phyloP scores from a whole-genome alignment of 768 basidiomycete genomes.

The Pisolithus tinctorius region DNA sequence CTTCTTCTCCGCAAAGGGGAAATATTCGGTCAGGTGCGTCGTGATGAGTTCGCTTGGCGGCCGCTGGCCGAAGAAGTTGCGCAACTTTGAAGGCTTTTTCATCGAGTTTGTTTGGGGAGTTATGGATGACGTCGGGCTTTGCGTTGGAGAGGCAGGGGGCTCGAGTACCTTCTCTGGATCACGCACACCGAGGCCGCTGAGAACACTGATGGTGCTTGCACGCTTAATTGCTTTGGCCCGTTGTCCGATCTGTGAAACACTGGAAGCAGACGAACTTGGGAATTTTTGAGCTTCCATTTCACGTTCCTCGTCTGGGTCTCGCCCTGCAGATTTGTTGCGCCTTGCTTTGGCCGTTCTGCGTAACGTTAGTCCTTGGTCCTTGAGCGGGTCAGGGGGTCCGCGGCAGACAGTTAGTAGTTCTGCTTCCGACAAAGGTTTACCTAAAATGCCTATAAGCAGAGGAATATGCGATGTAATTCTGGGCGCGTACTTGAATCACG shows the following conservation, averaged over 20 bases:
- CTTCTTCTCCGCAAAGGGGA: constrained; percentile 90
- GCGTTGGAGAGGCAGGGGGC: constrained; percentile 46
- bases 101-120: constrained; percentile 6
- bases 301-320: constrained; percentile 36
- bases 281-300: constrained; percentile 28
- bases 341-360: constrained; percentile 45
- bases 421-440: constrained; percentile 69
- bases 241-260: constrained; percentile 18
- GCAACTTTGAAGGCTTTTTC: constrained; percentile 63
- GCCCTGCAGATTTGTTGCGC: constrained; percentile 35
- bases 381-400: constrained; percentile 66
- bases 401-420: constrained; percentile 82
- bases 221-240: constrained; percentile 48
- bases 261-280: constrained; percentile 23
- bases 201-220: constrained; percentile 90
- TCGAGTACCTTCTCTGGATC: constrained; percentile 65
- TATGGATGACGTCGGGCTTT: constrained; percentile 12
- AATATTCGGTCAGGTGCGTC: constrained; percentile 89
- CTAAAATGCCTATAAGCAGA: constrained; percentile 30
- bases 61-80: constrained; percentile 97
- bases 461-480: background rate
- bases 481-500: constrained; percentile 44
- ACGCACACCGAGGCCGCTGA: constrained; percentile 88
- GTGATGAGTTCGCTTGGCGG: constrained; percentile 97
- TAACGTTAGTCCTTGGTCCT: constrained; percentile 74